Percentiles rank a stretch among this genome's conserved stretches.
Evolutionary conservation across 441 rosid species (phyloP).

Genomic region (Aquilaria agallochum): DNA sequence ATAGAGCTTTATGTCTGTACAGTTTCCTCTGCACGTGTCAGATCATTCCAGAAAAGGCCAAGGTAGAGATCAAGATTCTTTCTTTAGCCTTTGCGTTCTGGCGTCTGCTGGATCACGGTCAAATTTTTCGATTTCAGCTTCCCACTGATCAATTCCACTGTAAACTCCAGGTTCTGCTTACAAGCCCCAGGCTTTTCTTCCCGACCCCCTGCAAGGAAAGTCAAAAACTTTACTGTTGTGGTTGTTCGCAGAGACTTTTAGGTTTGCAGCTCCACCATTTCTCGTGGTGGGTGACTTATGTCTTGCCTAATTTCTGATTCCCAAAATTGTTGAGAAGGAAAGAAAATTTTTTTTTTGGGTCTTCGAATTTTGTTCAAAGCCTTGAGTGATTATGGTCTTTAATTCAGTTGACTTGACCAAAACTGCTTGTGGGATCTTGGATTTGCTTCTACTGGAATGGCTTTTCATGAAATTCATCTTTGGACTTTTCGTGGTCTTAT

Average conservation of each 20-base stretch:
- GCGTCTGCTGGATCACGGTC: too few species aligned
- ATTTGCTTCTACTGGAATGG: slow-evolving; percentile 26
- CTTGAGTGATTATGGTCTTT: neutral
- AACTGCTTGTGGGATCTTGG: slow-evolving; percentile 7
- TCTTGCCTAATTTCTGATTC: neutral
- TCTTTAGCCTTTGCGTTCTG: too few species aligned
- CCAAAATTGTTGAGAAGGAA: slow-evolving; percentile 1
- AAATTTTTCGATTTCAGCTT: too few species aligned
- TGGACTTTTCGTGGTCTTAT: slow-evolving; percentile 38
- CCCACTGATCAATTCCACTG: neutral
- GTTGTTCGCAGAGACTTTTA: neutral
- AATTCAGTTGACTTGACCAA: neutral
- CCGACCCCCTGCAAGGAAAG: slow-evolving; percentile 2
- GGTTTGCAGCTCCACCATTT: neutral
- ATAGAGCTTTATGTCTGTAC: too few species aligned
- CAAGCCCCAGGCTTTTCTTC: neutral
- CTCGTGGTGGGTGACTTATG: slow-evolving; percentile 15
- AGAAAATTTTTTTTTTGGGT: slow-evolving; percentile 5
- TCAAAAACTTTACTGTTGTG: neutral
- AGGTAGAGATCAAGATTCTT: too few species aligned
- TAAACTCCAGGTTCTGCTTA: slow-evolving; percentile 9
- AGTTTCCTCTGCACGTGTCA: too few species aligned
- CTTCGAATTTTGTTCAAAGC: slow-evolving; percentile 4
- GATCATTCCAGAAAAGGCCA: too few species aligned
- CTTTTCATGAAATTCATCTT: slow-evolving; percentile 17